Conservation (phyloP, 1,139 yeast species). For the Pichia sp. region DNA sequence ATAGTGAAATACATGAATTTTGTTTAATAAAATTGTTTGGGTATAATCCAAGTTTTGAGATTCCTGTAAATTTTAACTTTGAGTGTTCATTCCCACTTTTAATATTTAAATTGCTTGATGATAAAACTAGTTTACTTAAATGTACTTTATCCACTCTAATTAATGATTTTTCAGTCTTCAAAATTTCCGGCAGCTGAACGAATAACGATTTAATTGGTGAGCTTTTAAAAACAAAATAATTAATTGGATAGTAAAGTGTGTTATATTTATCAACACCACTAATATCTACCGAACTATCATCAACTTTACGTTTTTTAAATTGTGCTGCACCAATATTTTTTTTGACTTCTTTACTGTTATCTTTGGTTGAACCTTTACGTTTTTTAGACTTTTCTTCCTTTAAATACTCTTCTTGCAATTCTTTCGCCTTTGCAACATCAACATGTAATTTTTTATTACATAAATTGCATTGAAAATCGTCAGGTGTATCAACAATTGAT, state of each 20-base stretch:
- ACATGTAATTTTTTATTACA: conserved; percentile 59
- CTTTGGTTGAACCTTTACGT: conserved; percentile 16
- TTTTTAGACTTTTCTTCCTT: conserved; percentile 23
- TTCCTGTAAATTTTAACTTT: conserved; percentile 64
- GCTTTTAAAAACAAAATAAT: conserved; percentile 40
- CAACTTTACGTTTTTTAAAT: conserved; percentile 19
- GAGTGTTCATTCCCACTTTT: conserved; percentile 49
- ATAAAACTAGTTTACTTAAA: conserved; percentile 11
- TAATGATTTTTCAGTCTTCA: conserved; percentile 13
- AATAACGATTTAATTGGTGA: conserved; percentile 30
- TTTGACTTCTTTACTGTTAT: neutral
- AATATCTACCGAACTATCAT: conserved; percentile 27
- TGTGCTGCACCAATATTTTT: conserved; percentile 18
- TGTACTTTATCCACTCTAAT: conserved; percentile 13
- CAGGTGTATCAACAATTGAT: conserved; percentile 72
- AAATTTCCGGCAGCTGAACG: conserved; percentile 21
- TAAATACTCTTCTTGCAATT: conserved; percentile 39
- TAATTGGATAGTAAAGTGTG: conserved; percentile 43
- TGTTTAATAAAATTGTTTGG: conserved; percentile 39
- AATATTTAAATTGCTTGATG: conserved; percentile 23
- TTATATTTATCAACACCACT: conserved; percentile 39
- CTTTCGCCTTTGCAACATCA: conserved; percentile 46
- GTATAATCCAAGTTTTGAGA: conserved; percentile 62
- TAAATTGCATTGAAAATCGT: conserved; percentile 71
- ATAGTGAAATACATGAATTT: conserved; percentile 54